Conservation (phyloP, 2,329 filamentous ascomycete species). For the Conoideocrella luteorostrata region DNA sequence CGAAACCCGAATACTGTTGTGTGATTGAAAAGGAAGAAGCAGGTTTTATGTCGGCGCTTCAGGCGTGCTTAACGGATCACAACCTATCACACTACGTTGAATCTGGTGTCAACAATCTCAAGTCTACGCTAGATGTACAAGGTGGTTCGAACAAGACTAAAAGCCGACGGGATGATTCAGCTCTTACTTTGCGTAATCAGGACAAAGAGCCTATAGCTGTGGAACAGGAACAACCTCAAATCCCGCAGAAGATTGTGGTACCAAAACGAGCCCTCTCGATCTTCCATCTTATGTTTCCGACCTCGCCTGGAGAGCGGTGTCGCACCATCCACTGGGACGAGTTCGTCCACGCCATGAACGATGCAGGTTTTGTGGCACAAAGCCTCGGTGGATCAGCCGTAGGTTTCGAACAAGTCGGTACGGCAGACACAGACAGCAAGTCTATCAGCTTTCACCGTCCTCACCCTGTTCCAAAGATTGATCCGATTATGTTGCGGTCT, state of each 20-base stretch:
- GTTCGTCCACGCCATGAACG: conserved; percentile 9
- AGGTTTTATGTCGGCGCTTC: not conserved
- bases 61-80: not conserved
- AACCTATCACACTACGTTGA: not conserved
- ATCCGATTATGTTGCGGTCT: conserved; percentile 4
- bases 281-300: conserved; percentile 8
- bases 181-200: not conserved
- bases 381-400: conserved; percentile 6
- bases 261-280: not conserved
- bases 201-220: not conserved
- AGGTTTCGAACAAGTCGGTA: not conserved
- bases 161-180: not conserved
- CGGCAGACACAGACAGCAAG: not conserved
- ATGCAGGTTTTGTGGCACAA: conserved; percentile 6
- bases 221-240: not conserved
- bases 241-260: not conserved
- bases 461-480: conserved; percentile 9
- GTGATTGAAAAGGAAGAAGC: not conserved
- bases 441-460: conserved; percentile 9
- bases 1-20: not conserved
- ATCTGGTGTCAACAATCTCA: not conserved
- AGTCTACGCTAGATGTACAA: not conserved
- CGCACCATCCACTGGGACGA: conserved; percentile 7
- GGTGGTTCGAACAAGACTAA: not conserved
- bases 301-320: not conserved